phyloP scores from a whole-genome alignment of 768 basidiomycete species.

The Mycena galericulata region DNA sequence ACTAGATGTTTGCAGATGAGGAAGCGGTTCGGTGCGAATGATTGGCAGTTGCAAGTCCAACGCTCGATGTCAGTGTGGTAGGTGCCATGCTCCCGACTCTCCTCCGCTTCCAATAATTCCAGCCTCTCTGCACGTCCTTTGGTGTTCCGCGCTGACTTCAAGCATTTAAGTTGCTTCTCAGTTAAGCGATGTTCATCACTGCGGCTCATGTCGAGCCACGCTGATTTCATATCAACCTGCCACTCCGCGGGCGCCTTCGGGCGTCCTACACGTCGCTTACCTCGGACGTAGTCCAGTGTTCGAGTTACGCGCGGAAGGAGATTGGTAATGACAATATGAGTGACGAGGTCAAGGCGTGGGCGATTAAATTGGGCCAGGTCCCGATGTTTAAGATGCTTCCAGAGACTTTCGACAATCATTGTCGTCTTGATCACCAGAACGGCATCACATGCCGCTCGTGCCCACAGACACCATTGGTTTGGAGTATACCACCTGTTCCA shows the following conservation, averaged over 20 bases:
- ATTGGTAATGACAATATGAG: slow-evolving; percentile 16
- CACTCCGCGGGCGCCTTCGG: slow-evolving; percentile 28
- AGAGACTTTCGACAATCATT: slow-evolving; percentile 42
- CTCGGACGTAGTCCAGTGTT: slow-evolving; percentile 32
- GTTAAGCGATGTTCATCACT: slow-evolving; percentile 33
- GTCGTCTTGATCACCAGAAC: slow-evolving; percentile 34
- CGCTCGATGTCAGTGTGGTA: slow-evolving; percentile 31
- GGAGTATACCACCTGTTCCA: slow-evolving; percentile 2
- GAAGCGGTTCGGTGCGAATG: slow-evolving; percentile 22
- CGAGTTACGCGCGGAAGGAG: slow-evolving; percentile 29
- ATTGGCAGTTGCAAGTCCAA: slow-evolving; percentile 34
- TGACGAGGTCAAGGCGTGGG: slow-evolving; percentile 38
- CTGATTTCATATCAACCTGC: slow-evolving; percentile 33
- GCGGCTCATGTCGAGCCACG: slow-evolving; percentile 33
- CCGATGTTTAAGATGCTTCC: slow-evolving; percentile 39
- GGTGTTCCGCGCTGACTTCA: not conserved
- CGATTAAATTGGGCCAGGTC: slow-evolving; percentile 38
- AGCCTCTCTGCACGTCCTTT: not conserved
- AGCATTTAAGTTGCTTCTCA: slow-evolving; percentile 33
- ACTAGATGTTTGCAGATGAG: slow-evolving; percentile 38
- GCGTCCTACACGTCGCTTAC: slow-evolving; percentile 28
- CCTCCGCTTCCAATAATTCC: slow-evolving; percentile 29
- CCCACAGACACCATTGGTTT: not conserved
- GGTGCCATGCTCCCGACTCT: slow-evolving; percentile 15
- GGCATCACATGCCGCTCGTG: not conserved